Percentiles rank a stretch among this genome's conserved stretches.
phyloP scores from a whole-genome alignment of 257 asterid genomes.

The Salvia miltiorrhiza region DNA sequence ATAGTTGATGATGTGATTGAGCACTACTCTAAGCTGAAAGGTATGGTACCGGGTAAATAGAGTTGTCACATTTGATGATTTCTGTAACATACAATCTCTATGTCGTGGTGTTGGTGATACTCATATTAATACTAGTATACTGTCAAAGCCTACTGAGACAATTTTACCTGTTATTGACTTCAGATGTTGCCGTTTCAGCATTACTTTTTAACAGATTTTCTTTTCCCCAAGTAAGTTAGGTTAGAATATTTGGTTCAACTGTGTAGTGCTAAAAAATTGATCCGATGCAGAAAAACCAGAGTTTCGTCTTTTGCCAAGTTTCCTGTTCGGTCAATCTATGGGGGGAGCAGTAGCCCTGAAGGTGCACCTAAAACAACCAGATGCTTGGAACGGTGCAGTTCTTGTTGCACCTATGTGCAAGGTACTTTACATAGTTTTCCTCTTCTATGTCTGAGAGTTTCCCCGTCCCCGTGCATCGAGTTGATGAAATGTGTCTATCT shows the following conservation, averaged over 20 bases:
- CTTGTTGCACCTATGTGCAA: constrained; percentile 98
- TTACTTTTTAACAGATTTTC: no score
- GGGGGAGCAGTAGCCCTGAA: constrained; percentile 93
- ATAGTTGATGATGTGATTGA: constrained; percentile 78
- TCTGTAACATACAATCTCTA: background rate
- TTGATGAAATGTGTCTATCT: constrained; percentile 18
- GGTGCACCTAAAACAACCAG: constrained; percentile 81
- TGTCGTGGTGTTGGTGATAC: background rate
- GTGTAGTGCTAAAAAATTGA: background rate
- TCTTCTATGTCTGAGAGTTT: background rate
- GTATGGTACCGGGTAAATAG: constrained; percentile 25
- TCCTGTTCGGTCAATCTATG: constrained; percentile 88
- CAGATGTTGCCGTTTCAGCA: no score
- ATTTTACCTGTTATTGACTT: no score
- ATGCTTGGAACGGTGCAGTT: constrained; percentile 75
- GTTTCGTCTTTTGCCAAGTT: constrained; percentile 52
- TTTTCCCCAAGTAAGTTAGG: background rate
- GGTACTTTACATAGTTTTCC: constrained; percentile 34
- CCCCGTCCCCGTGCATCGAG: background rate
- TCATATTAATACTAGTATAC: no score
- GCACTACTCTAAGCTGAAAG: constrained; percentile 75
- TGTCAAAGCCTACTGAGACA: no score
- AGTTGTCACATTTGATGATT: background rate
- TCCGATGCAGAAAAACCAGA: constrained; percentile 55
- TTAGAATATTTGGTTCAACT: background rate